These are phyloP conservation scores for Pseudomonodictys pantanalensis DNA, from an alignment of 495 filamentous ascomycete genomes.

Conservation along the genomic window DNA sequence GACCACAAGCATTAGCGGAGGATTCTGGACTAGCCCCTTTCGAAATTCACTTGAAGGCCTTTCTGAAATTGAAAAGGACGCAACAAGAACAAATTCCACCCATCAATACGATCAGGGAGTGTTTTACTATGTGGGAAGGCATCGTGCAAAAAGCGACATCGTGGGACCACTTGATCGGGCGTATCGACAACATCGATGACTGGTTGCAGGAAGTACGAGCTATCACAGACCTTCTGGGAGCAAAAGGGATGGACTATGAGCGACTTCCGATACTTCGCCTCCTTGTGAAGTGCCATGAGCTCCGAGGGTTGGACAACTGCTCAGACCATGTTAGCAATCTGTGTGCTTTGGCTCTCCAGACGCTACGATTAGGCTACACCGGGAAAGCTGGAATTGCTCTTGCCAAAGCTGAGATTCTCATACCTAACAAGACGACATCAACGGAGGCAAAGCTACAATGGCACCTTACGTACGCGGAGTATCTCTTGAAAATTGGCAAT, in stretches of 20 bases:
- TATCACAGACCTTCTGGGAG: constrained; percentile 72
- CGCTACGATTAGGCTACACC: constrained; percentile 73
- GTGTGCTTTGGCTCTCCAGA: constrained; percentile 64
- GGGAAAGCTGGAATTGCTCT: constrained; percentile 67
- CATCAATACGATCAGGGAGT: constrained; percentile 48
- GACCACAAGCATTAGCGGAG: constrained; percentile 37
- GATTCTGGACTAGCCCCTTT: constrained; percentile 57
- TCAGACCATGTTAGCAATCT: constrained; percentile 52
- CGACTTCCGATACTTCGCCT: constrained; percentile 49
- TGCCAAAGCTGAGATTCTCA: constrained; percentile 52
- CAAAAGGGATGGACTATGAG: constrained; percentile 59
- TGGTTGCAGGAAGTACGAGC: constrained; percentile 63
- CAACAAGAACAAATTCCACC: constrained; percentile 54
- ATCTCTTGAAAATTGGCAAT: constrained; percentile 66
- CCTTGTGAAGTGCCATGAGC: constrained; percentile 51
- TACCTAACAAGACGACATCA: constrained; percentile 42
- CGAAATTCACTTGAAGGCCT: constrained; percentile 56
- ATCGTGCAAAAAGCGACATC: constrained; percentile 51
- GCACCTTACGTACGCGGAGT: constrained; percentile 71
- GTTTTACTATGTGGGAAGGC: constrained; percentile 51
- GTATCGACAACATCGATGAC: constrained; percentile 60
- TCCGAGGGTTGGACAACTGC: constrained; percentile 46
- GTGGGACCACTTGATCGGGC: constrained; percentile 50
- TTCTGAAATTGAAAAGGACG: constrained; percentile 51
- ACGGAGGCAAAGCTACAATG: constrained; percentile 53